Evolutionary conservation across 108 stramenopile genomes (phyloP).

Genomic region (Asterionellopsis glacialis): DNA sequence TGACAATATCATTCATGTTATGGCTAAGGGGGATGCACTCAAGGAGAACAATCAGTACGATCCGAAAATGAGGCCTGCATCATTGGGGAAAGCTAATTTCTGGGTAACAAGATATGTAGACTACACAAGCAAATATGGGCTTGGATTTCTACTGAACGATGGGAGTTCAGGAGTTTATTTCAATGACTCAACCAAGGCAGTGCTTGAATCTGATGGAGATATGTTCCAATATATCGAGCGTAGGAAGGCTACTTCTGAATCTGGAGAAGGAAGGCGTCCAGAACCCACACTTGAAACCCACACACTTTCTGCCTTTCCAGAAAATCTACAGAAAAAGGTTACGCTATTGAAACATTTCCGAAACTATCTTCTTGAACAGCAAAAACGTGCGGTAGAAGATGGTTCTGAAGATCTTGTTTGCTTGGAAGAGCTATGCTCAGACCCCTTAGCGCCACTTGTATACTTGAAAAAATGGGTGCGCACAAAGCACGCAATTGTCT

Average conservation of each 20-base stretch:
- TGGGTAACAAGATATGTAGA: conserved; percentile 97
- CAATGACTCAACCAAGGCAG: conserved; percentile 95
- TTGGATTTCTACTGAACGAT: conserved; percentile 93
- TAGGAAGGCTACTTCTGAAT: conserved; percentile 25
- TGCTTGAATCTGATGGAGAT: conserved; percentile 77
- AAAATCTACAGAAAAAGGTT: conserved; percentile 90
- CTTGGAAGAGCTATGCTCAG: background rate
- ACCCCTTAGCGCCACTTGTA: conserved; percentile 28
- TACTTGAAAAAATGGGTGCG: conserved; percentile 98
- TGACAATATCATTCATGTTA: too few species aligned
- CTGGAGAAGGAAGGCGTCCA: conserved; percentile 14
- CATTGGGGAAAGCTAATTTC: conserved; percentile 51
- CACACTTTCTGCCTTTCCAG: conserved; percentile 75
- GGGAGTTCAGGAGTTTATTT: conserved; percentile 97
- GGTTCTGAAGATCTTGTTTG: background rate
- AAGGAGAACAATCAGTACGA: conserved; percentile 6
- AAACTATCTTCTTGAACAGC: conserved; percentile 92
- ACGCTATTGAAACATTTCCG: conserved; percentile 94
- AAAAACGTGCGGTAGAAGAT: conserved; percentile 40
- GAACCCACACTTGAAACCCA: conserved; percentile 53
- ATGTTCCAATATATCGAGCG: conserved; percentile 91
- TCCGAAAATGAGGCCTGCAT: conserved; percentile 19
- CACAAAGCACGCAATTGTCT: conserved; percentile 95
- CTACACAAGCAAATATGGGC: conserved; percentile 97
- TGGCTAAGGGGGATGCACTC: background rate